Evolutionary conservation across 768 basidiomycete genomes (phyloP).

Genomic region (Suillus decipiens): DNA sequence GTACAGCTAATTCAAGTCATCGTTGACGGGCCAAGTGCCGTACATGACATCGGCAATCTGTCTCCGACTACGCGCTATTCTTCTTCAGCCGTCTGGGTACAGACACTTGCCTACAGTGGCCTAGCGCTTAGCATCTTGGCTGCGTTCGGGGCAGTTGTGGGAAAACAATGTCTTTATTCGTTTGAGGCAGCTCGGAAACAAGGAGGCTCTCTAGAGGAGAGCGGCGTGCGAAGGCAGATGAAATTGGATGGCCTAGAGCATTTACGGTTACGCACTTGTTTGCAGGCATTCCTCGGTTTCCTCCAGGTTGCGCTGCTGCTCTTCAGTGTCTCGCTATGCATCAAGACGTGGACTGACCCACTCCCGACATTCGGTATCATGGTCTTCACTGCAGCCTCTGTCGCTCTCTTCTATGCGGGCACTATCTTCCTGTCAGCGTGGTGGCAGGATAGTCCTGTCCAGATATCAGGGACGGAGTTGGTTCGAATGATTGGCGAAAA

Average conservation of each 20-base stretch:
- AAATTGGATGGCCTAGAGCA: neutral
- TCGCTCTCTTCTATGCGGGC: neutral
- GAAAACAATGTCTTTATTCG: neutral
- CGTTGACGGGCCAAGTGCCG: neutral
- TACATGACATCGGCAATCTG: neutral
- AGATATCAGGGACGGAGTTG: neutral
- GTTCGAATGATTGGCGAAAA: no score
- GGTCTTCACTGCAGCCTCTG: neutral
- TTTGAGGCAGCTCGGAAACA: neutral
- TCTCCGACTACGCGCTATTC: neutral
- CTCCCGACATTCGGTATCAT: neutral
- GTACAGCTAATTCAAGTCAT: neutral
- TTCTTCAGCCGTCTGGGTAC: neutral
- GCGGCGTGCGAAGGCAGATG: neutral
- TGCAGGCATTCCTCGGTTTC: neutral
- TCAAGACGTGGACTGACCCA: neutral
- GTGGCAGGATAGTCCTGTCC: neutral
- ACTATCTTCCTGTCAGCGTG: neutral
- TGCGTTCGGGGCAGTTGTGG: neutral
- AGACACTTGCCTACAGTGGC: neutral
- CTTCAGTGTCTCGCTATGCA: neutral
- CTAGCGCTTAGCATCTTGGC: neutral
- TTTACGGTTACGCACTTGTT: neutral
- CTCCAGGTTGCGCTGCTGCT: neutral
- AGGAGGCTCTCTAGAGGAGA: neutral